Evolutionary conservation across 2,329 filamentous ascomycete species (phyloP).

Genomic region (Aureobasidium sp.): DNA sequence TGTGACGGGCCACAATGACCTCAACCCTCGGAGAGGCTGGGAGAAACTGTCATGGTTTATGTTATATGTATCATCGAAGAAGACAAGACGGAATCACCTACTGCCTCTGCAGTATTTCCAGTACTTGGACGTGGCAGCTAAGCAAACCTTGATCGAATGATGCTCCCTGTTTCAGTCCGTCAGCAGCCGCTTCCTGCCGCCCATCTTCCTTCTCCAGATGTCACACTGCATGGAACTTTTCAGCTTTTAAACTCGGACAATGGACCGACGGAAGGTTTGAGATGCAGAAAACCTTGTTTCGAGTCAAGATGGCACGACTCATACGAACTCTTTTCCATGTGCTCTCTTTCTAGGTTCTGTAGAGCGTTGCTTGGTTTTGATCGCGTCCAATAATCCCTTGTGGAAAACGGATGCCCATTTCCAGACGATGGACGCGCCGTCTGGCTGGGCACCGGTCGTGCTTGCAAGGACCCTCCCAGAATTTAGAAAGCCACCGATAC

Average conservation of each 20-base stretch:
- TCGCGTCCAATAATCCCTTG: neutral
- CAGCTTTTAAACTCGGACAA: neutral
- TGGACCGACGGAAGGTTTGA: constrained; percentile 1
- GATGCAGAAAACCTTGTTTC: constrained; percentile 1
- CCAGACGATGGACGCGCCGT: neutral
- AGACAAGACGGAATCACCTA: neutral
- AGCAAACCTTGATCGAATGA: neutral
- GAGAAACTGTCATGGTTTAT: neutral
- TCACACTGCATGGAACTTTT: constrained; percentile 5
- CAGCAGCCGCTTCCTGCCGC: neutral
- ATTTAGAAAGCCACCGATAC: constrained; percentile 1
- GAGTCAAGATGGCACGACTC: constrained; percentile 1
- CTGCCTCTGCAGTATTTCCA: neutral
- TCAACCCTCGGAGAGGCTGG: neutral
- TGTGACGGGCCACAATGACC: neutral
- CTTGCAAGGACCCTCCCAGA: neutral
- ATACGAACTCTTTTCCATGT: constrained; percentile 13
- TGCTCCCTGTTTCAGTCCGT: neutral
- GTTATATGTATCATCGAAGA: neutral
- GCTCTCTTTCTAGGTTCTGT: neutral
- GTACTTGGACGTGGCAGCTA: neutral
- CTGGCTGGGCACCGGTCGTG: neutral
- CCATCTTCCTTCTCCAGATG: neutral
- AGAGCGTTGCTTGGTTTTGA: neutral
- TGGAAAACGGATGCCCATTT: neutral